Evolutionary conservation across 352 stramenopile genomes (phyloP), one percentile per base, ranked within the genome.

Genomic region (Phytophthora aleatoria): DNA sequence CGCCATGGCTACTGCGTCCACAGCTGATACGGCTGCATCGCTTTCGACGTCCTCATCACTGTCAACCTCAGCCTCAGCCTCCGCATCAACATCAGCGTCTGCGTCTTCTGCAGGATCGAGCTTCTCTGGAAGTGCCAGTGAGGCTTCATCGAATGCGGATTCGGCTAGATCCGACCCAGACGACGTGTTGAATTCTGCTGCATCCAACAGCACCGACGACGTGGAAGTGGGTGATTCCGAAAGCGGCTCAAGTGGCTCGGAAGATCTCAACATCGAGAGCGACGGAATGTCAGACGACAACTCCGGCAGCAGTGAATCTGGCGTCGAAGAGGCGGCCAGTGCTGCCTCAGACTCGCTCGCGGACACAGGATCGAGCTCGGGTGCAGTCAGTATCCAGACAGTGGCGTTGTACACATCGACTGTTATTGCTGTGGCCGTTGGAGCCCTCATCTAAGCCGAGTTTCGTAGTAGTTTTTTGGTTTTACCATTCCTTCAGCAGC

Each of bases 391-490:
- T 20, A 35, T 66, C 36, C 36, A 61, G 45, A 45, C 28, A 10
- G 4, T 65, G n/a, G 49, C 57, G 12, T 39, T 76, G 24, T 73
- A 60, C 48, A 44, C 57, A 9, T 69, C 57, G 5, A 59, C 49
- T 3, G 57, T 53, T 13, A 43, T 76, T 20, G 42, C 45, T 5
- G 11, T 69, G 9, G 49, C 57, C 33, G 30, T 54, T 49, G 56
- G 33, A 47, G 53, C 42, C 33, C 63, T 76, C 9, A n/a, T 76
- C 15, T 75, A 60, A 58, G n/a, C 16, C 57, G 5, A 49, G 13
- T 12, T 31, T 28, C 11, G n/a, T 15, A 5, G 0, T 54, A 11
- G 31, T 30, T 51, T 58, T 53, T 44, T 27, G 3, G 15, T 45
- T 30, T 65, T 51, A 16, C n/a, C 28, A 56, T 38, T 12, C 30